Base-by-base conservation (phyloP, 192 early-diverging fungal genomes). In the Coemansia sp. region DNA sequence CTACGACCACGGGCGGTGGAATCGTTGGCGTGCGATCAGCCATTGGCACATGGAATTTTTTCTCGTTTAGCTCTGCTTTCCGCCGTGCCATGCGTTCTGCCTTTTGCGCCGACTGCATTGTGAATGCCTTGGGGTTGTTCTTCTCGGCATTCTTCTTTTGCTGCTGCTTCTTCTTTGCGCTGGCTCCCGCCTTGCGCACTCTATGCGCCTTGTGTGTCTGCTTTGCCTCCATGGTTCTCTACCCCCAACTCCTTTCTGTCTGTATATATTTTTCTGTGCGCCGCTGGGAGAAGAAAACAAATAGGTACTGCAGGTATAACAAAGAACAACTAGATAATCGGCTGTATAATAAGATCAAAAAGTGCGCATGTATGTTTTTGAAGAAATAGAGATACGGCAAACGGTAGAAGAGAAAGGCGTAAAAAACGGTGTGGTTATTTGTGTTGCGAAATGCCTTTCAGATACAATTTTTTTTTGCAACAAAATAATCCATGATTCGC, bases 11-110 rank as follows among this genome's bases (percentile, higher is more conserved):
- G 18, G 98, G 98, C 42, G 98, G 94, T 41, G 98, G 86, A 41
- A 93, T 92, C 57, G 90, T 75, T 0, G 95, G 94, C 26, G 95
- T 94, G 64, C 95, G 89, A 80, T 99, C 96, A 18, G 95, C 94
- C 71, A 94, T 86, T 26, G 98, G 96, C 0, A 99, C 94, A 85
- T 99, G 98, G 57, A 95, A 89, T 69, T 91, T 93, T 66, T 93
- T 95, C 79, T 99, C 91, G 54, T 90, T 87, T 64, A 88, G 72
- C 75, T 98, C 96, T 63, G 89, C 72, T 67, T 93, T 96, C 57
- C 96, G 85, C 63, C 93, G 87, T 44, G 89, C 89, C 59, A 85
- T 86, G 60, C 89, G 89, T 43, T 94, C 92, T 1, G 94, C 94
- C 68, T 88, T 88, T 63, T 83, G 80, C 40, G 81, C 87, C 56